Percentiles rank a stretch among this genome's conserved stretches.
Evolutionary conservation across 2,329 filamentous ascomycete genomes (phyloP).

Genomic region (Phialophora verrucosa): DNA sequence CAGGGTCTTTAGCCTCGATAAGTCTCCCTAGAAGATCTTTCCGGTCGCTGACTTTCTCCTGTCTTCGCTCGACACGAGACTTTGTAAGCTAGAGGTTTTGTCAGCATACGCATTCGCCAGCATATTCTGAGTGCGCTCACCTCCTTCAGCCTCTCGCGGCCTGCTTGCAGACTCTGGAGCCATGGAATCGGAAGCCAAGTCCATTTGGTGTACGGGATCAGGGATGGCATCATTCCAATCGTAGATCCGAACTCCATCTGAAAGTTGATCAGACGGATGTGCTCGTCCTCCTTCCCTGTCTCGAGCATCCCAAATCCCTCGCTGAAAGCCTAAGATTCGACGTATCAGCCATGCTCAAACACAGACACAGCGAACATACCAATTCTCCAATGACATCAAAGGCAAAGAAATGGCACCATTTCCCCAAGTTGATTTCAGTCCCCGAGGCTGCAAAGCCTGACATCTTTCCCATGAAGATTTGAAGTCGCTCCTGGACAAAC

Average conservation of each 20-base stretch:
- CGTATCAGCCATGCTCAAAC: not conserved
- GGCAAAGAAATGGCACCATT: constrained; percentile 18
- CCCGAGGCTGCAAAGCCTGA: constrained; percentile 5
- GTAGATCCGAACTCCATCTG: constrained; percentile 17
- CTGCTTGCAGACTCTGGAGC: constrained; percentile 2
- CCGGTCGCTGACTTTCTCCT: constrained; percentile 17
- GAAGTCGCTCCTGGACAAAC: constrained; percentile 13
- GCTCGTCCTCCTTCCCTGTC: constrained; percentile 4
- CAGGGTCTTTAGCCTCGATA: constrained; percentile 15
- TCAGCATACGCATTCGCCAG: not conserved
- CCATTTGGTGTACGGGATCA: constrained; percentile 14
- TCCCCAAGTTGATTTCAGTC: constrained; percentile 3
- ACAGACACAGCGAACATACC: constrained; percentile 3
- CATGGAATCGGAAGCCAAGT: constrained; percentile 10
- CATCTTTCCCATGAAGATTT: constrained; percentile 15
- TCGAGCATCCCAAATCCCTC: not conserved
- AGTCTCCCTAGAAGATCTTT: constrained; percentile 14
- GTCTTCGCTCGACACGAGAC: constrained; percentile 12
- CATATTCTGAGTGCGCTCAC: not conserved
- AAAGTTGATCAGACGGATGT: constrained; percentile 13
- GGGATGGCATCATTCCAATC: constrained; percentile 15
- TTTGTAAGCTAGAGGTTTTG: constrained; percentile 8
- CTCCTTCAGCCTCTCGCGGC: not conserved
- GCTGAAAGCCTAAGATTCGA: not conserved
- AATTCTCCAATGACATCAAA: constrained; percentile 18